Conservation (phyloP, 2,329 filamentous ascomycete species). For the Ophiostoma australiae region DNA sequence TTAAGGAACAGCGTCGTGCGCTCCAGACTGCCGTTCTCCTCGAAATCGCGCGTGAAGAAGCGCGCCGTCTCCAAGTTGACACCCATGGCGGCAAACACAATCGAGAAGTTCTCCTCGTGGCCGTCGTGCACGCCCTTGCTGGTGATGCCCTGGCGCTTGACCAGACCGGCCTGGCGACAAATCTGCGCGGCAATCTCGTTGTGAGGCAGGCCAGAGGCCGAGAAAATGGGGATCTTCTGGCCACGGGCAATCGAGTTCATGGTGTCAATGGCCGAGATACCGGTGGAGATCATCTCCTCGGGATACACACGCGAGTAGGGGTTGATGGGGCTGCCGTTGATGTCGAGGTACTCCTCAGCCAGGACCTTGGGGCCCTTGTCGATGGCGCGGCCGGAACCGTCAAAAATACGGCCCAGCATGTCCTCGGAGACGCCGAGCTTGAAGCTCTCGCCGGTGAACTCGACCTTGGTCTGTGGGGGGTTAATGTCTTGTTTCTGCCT, state of each 20-base stretch:
- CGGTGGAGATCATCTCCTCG: conserved; percentile 99
- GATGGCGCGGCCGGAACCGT: conserved; percentile 95
- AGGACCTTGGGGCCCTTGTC: conserved; percentile 98
- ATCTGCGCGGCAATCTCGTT: conserved; percentile 99
- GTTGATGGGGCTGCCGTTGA: conserved; percentile 98
- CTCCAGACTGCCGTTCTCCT: conserved; percentile 98
- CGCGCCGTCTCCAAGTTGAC: conserved; percentile 98
- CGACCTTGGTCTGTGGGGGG: conserved; percentile 73
- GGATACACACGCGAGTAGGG: conserved; percentile 96
- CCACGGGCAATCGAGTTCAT: conserved; percentile 98
- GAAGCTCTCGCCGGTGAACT: conserved; percentile 94
- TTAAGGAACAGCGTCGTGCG: conserved; percentile 97
- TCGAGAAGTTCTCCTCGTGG: conserved; percentile 99
- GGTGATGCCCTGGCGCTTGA: conserved; percentile 68
- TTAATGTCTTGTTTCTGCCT: background rate
- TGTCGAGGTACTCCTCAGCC: conserved; percentile 96
- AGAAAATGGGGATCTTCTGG: conserved; percentile 99
- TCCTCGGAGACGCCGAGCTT: conserved; percentile 99
- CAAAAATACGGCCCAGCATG: conserved; percentile 98
- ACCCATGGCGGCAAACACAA: conserved; percentile 99
- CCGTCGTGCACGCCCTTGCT: conserved; percentile 95
- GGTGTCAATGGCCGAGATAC: conserved; percentile 97
- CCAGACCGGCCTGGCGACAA: conserved; percentile 91
- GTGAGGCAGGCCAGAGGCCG: conserved; percentile 93
- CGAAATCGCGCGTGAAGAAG: conserved; percentile 98